Evolutionary conservation across 352 stramenopile genomes (phyloP).

Genomic region (Phytophthora chlamydospora): DNA sequence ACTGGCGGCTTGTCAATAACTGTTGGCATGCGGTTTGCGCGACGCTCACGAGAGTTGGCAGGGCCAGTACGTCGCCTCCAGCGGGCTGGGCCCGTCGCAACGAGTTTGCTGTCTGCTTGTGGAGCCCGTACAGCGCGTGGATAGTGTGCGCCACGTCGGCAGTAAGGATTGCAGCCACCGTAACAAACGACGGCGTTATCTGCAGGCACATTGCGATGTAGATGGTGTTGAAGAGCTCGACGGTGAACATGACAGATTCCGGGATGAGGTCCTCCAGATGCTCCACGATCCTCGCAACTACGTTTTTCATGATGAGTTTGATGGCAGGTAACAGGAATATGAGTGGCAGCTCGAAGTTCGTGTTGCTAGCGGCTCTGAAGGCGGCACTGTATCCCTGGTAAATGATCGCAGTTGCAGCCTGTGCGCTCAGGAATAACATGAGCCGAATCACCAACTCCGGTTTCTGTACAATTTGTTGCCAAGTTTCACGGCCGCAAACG

Average conservation of each 20-base stretch:
- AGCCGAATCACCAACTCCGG: conserved; percentile 8
- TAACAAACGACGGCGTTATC: conserved; percentile 20
- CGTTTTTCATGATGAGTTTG: conserved; percentile 42
- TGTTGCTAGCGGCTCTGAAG: conserved; percentile 1
- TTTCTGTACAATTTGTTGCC: background rate
- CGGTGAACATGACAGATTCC: conserved; percentile 34
- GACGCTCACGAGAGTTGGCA: background rate
- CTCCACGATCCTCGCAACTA: conserved; percentile 18
- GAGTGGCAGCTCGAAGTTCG: conserved; percentile 14
- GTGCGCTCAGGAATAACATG: conserved; percentile 3
- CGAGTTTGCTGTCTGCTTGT: background rate
- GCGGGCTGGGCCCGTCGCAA: background rate
- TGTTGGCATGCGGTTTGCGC: background rate
- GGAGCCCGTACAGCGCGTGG: background rate
- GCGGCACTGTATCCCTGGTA: conserved; percentile 2
- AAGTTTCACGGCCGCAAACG: background rate
- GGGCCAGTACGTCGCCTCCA: background rate
- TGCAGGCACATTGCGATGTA: conserved; percentile 45
- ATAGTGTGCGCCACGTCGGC: conserved; percentile 19
- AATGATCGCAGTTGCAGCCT: conserved; percentile 5
- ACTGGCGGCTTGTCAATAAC: background rate
- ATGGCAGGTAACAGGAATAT: conserved; percentile 38
- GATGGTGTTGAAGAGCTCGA: conserved; percentile 49
- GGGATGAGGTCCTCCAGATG: conserved; percentile 34
- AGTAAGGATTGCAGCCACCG: conserved; percentile 25